phyloP scores from a whole-genome alignment of 83 land plant species.

The Isoetes engelmannii region DNA sequence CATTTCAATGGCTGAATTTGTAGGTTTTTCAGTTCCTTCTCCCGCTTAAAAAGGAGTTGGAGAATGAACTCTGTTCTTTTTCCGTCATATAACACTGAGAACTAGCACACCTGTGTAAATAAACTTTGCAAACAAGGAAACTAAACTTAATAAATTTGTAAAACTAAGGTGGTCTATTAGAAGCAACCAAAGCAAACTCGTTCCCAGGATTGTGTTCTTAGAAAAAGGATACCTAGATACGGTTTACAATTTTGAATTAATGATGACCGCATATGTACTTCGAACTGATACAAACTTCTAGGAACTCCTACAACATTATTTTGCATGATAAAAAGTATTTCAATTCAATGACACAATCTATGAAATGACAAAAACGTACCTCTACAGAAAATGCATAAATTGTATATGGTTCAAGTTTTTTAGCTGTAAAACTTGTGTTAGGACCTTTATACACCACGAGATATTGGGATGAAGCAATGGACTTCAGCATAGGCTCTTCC shows the following conservation, averaged over 20 bases:
- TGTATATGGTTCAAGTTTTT: slow-evolving; percentile 4
- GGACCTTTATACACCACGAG: slow-evolving; percentile 3
- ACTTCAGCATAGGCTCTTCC: not conserved
- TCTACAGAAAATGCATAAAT: not conserved
- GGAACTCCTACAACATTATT: not conserved
- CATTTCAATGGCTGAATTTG: too few species aligned
- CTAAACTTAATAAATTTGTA: too few species aligned
- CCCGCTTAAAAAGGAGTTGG: too few species aligned
- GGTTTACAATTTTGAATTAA: not conserved
- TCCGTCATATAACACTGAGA: too few species aligned
- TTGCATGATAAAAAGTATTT: not conserved
- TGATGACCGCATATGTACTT: not conserved
- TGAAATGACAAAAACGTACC: not conserved
- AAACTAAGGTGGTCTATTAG: not conserved
- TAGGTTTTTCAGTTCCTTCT: too few species aligned
- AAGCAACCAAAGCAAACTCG: not conserved
- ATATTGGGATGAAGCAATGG: not conserved
- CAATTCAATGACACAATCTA: too few species aligned
- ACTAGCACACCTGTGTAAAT: too few species aligned
- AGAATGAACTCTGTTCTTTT: too few species aligned
- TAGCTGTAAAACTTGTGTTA: not conserved
- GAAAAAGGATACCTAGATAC: not conserved
- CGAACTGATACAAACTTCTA: too few species aligned
- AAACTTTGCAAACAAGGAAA: too few species aligned
- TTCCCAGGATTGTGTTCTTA: not conserved